phyloP scores from a whole-genome alignment of 768 basidiomycete genomes.

The Scleroderma citrinum region DNA sequence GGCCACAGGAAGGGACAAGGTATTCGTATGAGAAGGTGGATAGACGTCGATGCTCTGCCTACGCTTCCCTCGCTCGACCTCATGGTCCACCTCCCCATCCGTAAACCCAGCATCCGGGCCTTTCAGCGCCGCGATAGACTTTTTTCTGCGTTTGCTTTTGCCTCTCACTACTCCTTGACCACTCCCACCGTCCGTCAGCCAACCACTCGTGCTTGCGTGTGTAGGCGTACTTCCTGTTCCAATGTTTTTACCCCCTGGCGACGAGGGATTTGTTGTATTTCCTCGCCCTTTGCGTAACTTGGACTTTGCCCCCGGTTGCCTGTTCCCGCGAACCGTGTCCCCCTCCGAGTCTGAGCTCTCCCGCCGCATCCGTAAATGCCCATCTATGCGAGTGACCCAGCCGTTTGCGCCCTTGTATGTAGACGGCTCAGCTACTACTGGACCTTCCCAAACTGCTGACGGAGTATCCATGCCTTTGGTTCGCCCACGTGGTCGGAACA shows the following conservation, averaged over 20 bases:
- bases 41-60: too few species aligned
- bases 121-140: constrained; percentile 20
- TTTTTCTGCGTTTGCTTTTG: constrained; percentile 11
- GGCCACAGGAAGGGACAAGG: background rate
- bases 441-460: constrained; percentile 8
- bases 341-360: constrained; percentile 16
- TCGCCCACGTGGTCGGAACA: constrained; percentile 12
- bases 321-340: background rate
- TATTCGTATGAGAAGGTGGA: too few species aligned
- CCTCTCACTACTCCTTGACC: background rate
- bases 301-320: background rate
- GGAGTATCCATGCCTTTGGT: constrained; percentile 12
- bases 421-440: constrained; percentile 1
- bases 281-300: constrained; percentile 10
- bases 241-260: background rate
- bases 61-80: background rate
- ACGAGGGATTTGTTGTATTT: background rate
- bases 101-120: constrained; percentile 24
- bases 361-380: constrained; percentile 4
- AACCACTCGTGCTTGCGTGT: constrained; percentile 6
- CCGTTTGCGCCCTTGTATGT: background rate
- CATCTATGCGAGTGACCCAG: constrained; percentile 29
- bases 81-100: constrained; percentile 17
- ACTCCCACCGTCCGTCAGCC: constrained; percentile 12
- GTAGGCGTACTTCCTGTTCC: background rate